phyloP scores from a whole-genome alignment of 1,139 yeast species.

The Nematodospora anomalae region DNA sequence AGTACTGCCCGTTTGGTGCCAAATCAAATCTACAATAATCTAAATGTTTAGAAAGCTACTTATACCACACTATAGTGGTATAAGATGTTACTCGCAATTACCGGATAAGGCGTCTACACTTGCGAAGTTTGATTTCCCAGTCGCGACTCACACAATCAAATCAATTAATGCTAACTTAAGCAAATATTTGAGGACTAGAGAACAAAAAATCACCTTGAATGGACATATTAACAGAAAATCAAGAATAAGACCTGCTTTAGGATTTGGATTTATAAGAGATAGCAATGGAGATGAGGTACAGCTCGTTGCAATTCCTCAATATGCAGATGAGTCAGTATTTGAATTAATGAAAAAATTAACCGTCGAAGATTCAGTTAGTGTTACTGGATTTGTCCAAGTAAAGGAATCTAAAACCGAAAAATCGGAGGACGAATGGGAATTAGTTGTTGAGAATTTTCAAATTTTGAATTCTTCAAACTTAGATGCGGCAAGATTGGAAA shows the following conservation, averaged over 20 bases:
- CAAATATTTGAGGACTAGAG: constrained; percentile 16
- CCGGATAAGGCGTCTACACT: constrained; percentile 27
- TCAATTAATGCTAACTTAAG: constrained; percentile 13
- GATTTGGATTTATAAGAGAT: constrained; percentile 77
- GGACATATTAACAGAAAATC: constrained; percentile 87
- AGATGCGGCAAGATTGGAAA: constrained; percentile 70
- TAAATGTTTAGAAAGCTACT: constrained; percentile 5
- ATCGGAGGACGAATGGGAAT: constrained; percentile 47
- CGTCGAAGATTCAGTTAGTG: constrained; percentile 74
- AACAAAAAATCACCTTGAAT: constrained; percentile 42
- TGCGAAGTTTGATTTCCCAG: constrained; percentile 40
- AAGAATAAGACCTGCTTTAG: constrained; percentile 43
- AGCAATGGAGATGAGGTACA: constrained; percentile 66
- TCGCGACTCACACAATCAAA: constrained; percentile 33
- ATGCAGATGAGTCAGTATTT: constrained; percentile 29
- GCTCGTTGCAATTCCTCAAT: constrained; percentile 49
- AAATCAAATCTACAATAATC: too few relatives aligned
- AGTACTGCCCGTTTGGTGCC: too few relatives aligned
- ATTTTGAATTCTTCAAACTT: constrained; percentile 65
- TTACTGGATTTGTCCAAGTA: constrained; percentile 54
- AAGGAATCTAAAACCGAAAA: constrained; percentile 25
- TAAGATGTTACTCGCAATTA: constrained; percentile 15
- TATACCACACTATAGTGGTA: constrained; percentile 3
- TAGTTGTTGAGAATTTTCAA: constrained; percentile 52
- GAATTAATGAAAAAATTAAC: constrained; percentile 50